Base-by-base conservation (phyloP, 164 flowering plant species). In the Vitis rotundifolia region DNA sequence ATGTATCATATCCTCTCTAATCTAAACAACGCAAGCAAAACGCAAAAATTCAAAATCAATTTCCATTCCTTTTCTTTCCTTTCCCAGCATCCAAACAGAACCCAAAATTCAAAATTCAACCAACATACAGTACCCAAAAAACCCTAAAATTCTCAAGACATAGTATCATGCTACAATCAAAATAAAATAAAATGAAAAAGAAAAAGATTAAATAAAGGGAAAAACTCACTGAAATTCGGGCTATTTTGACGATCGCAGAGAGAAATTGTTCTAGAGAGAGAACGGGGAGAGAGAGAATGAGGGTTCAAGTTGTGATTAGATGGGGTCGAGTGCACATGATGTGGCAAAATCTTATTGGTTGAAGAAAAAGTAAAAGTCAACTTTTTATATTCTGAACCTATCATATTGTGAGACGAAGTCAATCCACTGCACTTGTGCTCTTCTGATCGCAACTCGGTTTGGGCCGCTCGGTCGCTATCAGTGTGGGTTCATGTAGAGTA, bases 281-380 rank as follows among this genome's bases (percentile, higher is more conserved):
- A 37, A 37, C 44, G 44, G 3, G 44, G 73, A 54, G 67, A 63
- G 50, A 31, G 49, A 55, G 65, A 50, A 29, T 47, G n/a, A 15
- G 67, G 64, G 79, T 64, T 68, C 73, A 72, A 72, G 69, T 15
- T 68, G 64, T 61, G 68, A 69, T 55, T 63, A 58, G 51, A 61
- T 57, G 77, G 74, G 18, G 61, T 72, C 77, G 19, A 60, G 22
- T 9, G 11, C 9, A 2, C 13, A 14, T 71, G 72, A 74, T 68
- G 47, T 74, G 80, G 56, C 71, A 11, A 37, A 0, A 9, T 0
- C 3, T 9, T 3, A 77, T 66, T 73, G 74, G 80, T 57, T 3
- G 11, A 3, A 2, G 1, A 2, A 1, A 16, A 44, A 68, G 37
- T 8, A 15, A 49, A 69, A 73, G 71, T 73, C 74, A 69, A 69